phyloP scores from a whole-genome alignment of 2,329 filamentous ascomycete genomes.

The Huntiella bhutanensis region DNA sequence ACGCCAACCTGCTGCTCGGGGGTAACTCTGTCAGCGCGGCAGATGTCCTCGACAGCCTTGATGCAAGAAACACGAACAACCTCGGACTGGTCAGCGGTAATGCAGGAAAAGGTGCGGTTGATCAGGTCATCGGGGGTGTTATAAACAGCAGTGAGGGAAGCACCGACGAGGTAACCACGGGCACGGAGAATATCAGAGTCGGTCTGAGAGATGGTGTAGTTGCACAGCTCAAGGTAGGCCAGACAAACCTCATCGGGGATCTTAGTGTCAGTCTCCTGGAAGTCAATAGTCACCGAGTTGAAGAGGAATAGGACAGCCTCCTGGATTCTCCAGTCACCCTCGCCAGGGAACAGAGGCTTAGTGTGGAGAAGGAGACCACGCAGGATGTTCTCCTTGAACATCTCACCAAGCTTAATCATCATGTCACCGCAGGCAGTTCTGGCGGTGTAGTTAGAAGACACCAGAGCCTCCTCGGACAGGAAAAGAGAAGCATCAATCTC shows the following conservation, averaged over 20 bases:
- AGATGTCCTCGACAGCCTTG: slow-evolving; percentile 57
- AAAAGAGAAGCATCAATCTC: slow-evolving; percentile 93
- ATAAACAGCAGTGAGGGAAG: slow-evolving; percentile 53
- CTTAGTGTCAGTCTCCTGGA: slow-evolving; percentile 51
- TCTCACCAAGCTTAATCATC: slow-evolving; percentile 80
- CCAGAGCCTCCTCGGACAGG: slow-evolving; percentile 81
- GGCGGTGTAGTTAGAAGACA: slow-evolving; percentile 90
- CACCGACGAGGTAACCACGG: slow-evolving; percentile 72
- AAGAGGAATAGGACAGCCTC: slow-evolving; percentile 74
- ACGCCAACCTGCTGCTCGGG: slow-evolving; percentile 40
- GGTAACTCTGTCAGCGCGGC: slow-evolving; percentile 32
- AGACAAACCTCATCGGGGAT: slow-evolving; percentile 58
- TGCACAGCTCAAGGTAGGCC: slow-evolving; percentile 63
- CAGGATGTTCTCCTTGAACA: slow-evolving; percentile 57
- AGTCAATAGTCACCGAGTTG: slow-evolving; percentile 33
- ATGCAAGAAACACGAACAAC: slow-evolving; percentile 86
- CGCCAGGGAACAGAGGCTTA: slow-evolving; percentile 47
- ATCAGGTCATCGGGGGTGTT: slow-evolving; percentile 45
- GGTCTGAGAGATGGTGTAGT: slow-evolving; percentile 49
- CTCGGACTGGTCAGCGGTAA: slow-evolving; percentile 59
- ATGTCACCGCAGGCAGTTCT: slow-evolving; percentile 83
- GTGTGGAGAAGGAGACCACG: slow-evolving; percentile 65
- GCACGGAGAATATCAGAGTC: slow-evolving; percentile 65
- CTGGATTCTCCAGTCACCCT: slow-evolving; percentile 41
- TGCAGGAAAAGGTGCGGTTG: slow-evolving; percentile 54